These are phyloP conservation scores for Oemleria cerasiformis DNA, from an alignment of 306 rosid genomes.

Conservation along the genomic window DNA sequence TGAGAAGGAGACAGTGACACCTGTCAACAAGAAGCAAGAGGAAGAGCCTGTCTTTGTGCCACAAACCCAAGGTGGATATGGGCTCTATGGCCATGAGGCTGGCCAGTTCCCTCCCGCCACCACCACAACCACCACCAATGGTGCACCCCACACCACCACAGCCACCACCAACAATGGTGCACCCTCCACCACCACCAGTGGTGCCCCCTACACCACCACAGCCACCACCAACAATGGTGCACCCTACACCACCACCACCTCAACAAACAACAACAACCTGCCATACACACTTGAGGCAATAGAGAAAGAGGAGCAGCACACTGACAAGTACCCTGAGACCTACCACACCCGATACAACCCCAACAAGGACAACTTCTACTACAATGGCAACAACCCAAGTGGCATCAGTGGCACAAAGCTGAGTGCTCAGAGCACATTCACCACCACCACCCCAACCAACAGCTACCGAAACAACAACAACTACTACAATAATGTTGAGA, in stretches of 20 bases:
- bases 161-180: too few relatives aligned
- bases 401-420: conserved; percentile 26
- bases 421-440: conserved; percentile 31
- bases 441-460: conserved; percentile 33
- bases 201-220: too few relatives aligned
- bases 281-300: conserved; percentile 38
- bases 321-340: conserved; percentile 29
- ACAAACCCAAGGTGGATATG: conserved; percentile 63
- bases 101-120: conserved; percentile 45
- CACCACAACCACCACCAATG: conserved; percentile 27
- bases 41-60: conserved; percentile 61
- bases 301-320: conserved; percentile 24
- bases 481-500: conserved; percentile 40
- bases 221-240: conserved; percentile 9
- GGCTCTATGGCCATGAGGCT: conserved; percentile 82
- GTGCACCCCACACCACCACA: conserved; percentile 8
- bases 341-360: conserved; percentile 24
- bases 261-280: conserved; percentile 5
- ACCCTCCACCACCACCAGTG: conserved; percentile 10
- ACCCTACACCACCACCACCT: conserved; percentile 6
- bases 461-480: conserved; percentile 26
- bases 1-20: conserved; percentile 35
- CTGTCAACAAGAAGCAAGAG: conserved; percentile 25
- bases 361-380: conserved; percentile 32
- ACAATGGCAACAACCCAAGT: conserved; percentile 19